Evolutionary conservation across 306 rosid genomes (phyloP), one percentile per base, ranked within the genome.

Genomic region (Cajanus cajan): DNA sequence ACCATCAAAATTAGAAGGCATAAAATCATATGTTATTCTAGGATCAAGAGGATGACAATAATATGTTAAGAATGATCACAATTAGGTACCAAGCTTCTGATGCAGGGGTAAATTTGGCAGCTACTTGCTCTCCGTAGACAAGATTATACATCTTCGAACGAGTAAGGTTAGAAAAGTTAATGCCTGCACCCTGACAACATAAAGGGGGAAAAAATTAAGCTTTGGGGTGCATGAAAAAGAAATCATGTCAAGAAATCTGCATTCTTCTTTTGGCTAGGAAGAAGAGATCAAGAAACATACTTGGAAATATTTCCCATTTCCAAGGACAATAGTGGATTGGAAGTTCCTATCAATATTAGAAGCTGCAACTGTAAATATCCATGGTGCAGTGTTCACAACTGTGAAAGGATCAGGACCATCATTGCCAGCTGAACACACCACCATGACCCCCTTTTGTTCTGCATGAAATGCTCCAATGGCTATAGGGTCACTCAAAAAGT

Each of bases 401-500:
- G 97, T 89, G 78, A 71, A 82, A 82, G 92, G 84, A 84, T 89
- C 88, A 39, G 98, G 98, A 40, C 98, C 98, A 77, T 90, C 95
- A 73, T 95, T 95, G 44, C 98, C 98, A 9, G 88, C 98, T 25
- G 98, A 95, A 75, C 97, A 89, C 33, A 91, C 87, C 33, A 95
- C 98, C 93, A 91, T 31, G 50, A 95, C 91, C 71, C 98, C 97
- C 76, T 40, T 86, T 82, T 86, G 83, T 61, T 91, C 92, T 18
- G 98, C 98, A 87, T 95, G 98, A 64, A 95, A 92, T 47, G 98
- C 91, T 85, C 98, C 98, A 48, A 95, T 89, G 71, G 98, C 93
- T 24, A 95, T 92, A 5, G 97, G 92, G 67, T 95, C 98, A 62
- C 44, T 86, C 71, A 87, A 45, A 80, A 86, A 90, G 45, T 95